Evolutionary conservation across 2,329 filamentous ascomycete genomes (phyloP).

Genomic region (Verruconis gallopava): DNA sequence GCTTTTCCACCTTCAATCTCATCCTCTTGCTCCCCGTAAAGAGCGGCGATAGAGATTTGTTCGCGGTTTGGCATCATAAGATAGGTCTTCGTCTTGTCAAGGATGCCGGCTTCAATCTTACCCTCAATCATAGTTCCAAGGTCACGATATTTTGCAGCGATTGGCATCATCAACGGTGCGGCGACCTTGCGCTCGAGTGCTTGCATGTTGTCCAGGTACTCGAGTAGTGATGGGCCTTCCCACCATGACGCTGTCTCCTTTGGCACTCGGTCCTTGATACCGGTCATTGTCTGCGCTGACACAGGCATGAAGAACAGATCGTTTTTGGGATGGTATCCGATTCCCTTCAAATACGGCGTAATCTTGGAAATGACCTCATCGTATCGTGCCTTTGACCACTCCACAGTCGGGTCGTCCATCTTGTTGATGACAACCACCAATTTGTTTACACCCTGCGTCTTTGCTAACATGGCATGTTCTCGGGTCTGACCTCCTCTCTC

Average conservation of each 20-base stretch:
- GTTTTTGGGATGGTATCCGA: slow-evolving; percentile 88
- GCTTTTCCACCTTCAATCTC: slow-evolving; percentile 55
- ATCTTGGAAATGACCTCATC: slow-evolving; percentile 82
- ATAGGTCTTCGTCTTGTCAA: slow-evolving; percentile 77
- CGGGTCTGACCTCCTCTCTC: slow-evolving; percentile 93
- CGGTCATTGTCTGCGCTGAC: slow-evolving; percentile 71
- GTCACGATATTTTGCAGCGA: slow-evolving; percentile 92
- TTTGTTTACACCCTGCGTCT: slow-evolving; percentile 97
- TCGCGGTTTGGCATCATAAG: slow-evolving; percentile 95
- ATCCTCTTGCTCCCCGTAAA: slow-evolving; percentile 94
- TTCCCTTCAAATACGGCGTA: slow-evolving; percentile 63
- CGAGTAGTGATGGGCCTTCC: slow-evolving; percentile 76
- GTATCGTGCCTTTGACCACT: slow-evolving; percentile 89
- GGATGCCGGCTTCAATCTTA: slow-evolving; percentile 86
- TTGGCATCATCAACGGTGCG: slow-evolving; percentile 98
- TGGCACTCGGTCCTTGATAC: slow-evolving; percentile 80
- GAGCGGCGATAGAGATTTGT: slow-evolving; percentile 63
- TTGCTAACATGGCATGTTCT: slow-evolving; percentile 94
- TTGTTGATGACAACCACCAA: slow-evolving; percentile 93
- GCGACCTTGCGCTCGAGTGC: slow-evolving; percentile 91
- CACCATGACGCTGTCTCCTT: slow-evolving; percentile 71
- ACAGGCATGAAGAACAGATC: slow-evolving; percentile 95
- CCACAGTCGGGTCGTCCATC: slow-evolving; percentile 95
- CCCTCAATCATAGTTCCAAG: slow-evolving; percentile 97
- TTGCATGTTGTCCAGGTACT: slow-evolving; percentile 90